Evolutionary conservation across 331 rosid species (phyloP).

Genomic region (Quercus phellos): DNA sequence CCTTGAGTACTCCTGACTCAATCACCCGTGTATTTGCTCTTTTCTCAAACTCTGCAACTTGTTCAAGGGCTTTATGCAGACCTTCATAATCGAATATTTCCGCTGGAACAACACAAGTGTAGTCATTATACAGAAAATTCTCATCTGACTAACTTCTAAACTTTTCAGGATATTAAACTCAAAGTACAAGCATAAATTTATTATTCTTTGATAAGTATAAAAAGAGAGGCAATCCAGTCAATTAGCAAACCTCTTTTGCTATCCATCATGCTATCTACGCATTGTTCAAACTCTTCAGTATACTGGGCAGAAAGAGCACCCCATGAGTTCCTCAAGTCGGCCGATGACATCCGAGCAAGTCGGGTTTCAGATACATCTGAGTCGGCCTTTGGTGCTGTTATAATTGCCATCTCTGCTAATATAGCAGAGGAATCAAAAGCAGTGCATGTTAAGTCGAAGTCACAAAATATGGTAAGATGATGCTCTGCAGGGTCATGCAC

Average conservation of each 20-base stretch:
- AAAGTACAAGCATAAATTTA: not conserved
- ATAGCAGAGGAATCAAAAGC: slow-evolving; percentile 91
- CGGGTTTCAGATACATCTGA: slow-evolving; percentile 64
- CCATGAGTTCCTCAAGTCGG: slow-evolving; percentile 83
- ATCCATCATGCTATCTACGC: slow-evolving; percentile 72
- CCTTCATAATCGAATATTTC: slow-evolving; percentile 45
- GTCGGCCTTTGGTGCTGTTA: slow-evolving; percentile 77
- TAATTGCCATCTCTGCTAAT: slow-evolving; percentile 91
- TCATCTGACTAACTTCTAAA: not conserved
- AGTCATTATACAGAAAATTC: not conserved
- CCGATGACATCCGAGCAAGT: slow-evolving; percentile 64
- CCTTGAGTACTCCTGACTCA: slow-evolving; percentile 86
- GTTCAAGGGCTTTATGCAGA: slow-evolving; percentile 64
- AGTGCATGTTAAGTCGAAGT: slow-evolving; percentile 95
- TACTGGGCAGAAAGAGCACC: slow-evolving; percentile 65
- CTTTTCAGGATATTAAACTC: not conserved
- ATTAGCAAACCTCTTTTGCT: slow-evolving; percentile 45
- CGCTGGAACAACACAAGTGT: slow-evolving; percentile 42
- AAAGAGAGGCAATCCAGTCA: not conserved
- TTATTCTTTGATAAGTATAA: not conserved
- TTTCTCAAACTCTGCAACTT: slow-evolving; percentile 82
- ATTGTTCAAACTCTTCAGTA: slow-evolving; percentile 88
- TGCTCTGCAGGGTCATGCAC: slow-evolving; percentile 60
- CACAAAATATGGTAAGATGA: slow-evolving; percentile 67
- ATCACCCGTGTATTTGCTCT: slow-evolving; percentile 79